Conservation (phyloP, 2,329 filamentous ascomycete species). For the Chaetomiaceae sp. region DNA sequence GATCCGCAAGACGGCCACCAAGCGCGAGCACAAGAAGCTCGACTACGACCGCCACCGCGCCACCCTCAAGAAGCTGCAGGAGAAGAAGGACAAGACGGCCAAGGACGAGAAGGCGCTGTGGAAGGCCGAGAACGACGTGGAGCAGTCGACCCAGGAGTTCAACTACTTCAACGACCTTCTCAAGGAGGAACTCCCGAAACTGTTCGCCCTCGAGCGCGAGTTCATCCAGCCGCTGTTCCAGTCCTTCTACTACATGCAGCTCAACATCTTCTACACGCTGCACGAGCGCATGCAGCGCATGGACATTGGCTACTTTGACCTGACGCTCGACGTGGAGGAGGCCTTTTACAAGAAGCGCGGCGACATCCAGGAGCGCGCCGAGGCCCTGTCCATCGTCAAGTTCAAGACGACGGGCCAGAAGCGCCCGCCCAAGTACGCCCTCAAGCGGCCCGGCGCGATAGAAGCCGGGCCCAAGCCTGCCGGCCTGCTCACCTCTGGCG, state of each 20-base stretch:
- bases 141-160: constrained; percentile 89
- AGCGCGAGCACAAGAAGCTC: constrained; percentile 95
- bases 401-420: constrained; percentile 83
- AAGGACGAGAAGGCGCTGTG: constrained; percentile 98
- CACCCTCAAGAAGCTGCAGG: constrained; percentile 86
- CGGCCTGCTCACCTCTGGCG: constrained; percentile 49
- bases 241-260: constrained; percentile 99
- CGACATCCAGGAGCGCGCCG: constrained; percentile 78
- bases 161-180: constrained; percentile 97
- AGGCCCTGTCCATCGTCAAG: constrained; percentile 77
- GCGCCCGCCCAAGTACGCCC: constrained; percentile 55
- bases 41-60: constrained; percentile 88
- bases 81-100: constrained; percentile 92
- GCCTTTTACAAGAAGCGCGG: constrained; percentile 87
- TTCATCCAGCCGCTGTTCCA: constrained; percentile 98
- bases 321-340: constrained; percentile 85
- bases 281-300: constrained; percentile 97
- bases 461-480: constrained; percentile 43
- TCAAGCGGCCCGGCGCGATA: constrained; percentile 53
- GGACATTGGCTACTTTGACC: constrained; percentile 96
- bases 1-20: constrained; percentile 80
- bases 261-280: constrained; percentile 97
- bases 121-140: constrained; percentile 88
- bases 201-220: constrained; percentile 84
- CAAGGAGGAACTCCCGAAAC: constrained; percentile 89